Conservation (phyloP, 495 filamentous ascomycete species). For the Aspergillus heteromorphus region DNA sequence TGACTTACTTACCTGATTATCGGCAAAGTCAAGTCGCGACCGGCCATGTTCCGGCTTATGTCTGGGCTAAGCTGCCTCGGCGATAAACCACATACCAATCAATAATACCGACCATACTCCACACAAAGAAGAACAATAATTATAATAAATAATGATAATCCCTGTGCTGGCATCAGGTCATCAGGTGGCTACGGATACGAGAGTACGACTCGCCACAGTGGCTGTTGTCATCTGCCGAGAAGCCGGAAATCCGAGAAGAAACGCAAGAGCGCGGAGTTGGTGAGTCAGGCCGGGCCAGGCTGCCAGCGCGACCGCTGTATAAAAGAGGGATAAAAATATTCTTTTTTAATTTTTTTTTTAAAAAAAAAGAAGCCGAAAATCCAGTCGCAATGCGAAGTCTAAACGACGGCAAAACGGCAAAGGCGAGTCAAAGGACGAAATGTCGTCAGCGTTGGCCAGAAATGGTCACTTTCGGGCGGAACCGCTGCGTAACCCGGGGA, state of each 20-base stretch:
- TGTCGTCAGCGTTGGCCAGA: constrained; percentile 14
- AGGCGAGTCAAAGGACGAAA: background rate
- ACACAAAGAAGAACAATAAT: no score
- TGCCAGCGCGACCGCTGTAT: background rate
- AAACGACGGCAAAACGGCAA: constrained; percentile 8
- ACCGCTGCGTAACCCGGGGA: constrained; percentile 16
- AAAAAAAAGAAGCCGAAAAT: background rate
- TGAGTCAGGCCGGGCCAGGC: background rate
- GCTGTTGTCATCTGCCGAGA: constrained; percentile 13
- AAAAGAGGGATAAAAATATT: background rate
- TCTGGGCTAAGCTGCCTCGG: background rate
- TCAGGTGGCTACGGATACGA: constrained; percentile 20
- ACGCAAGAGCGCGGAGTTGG: background rate
- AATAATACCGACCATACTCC: no score
- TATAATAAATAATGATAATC: no score
- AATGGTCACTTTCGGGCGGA: constrained; percentile 17
- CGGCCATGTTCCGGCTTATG: background rate
- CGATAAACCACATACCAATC: background rate
- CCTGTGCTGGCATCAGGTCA: constrained; percentile 7
- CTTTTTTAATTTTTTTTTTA: no score
- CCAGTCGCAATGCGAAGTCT: background rate
- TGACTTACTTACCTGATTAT: no score
- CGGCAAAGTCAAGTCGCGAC: no score
- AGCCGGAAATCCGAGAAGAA: background rate
- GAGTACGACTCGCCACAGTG: constrained; percentile 16